These are phyloP conservation scores for Solanum appendiculatum DNA, from an alignment of 257 asterid species.

Conservation along the genomic window DNA sequence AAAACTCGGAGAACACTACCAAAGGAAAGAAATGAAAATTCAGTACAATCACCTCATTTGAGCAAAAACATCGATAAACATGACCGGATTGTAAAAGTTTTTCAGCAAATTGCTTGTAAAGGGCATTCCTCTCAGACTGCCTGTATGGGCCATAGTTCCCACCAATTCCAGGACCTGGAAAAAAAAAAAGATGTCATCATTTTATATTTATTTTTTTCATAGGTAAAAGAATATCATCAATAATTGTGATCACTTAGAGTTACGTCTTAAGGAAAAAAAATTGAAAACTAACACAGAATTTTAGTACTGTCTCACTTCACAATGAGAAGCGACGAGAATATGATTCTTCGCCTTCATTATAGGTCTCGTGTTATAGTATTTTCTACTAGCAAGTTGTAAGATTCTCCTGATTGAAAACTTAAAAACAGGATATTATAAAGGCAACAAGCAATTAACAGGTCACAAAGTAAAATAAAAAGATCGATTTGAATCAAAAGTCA, in stretches of 20 bases:
- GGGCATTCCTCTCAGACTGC: constrained; percentile 89
- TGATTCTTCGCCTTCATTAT: background rate
- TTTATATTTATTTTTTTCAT: background rate
- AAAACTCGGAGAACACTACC: background rate
- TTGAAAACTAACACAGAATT: background rate
- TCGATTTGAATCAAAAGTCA: background rate
- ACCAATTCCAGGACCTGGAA: constrained; percentile 77
- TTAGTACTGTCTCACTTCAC: background rate
- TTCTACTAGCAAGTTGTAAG: background rate
- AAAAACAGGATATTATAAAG: background rate
- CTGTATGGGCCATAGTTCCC: constrained; percentile 88
- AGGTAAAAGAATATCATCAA: background rate
- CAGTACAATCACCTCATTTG: constrained; percentile 48
- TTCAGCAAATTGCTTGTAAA: constrained; percentile 73
- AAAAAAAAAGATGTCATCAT: background rate
- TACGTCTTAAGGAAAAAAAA: background rate
- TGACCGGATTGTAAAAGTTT: constrained; percentile 70
- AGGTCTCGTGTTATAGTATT: background rate
- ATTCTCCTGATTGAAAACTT: background rate
- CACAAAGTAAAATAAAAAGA: background rate
- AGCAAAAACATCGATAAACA: constrained; percentile 90
- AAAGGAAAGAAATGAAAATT: background rate
- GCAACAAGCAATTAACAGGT: background rate
- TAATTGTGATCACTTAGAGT: background rate
- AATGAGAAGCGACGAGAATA: background rate